Evolutionary conservation across 2,329 filamentous ascomycete species (phyloP).

Genomic region (Penicillium sp.): DNA sequence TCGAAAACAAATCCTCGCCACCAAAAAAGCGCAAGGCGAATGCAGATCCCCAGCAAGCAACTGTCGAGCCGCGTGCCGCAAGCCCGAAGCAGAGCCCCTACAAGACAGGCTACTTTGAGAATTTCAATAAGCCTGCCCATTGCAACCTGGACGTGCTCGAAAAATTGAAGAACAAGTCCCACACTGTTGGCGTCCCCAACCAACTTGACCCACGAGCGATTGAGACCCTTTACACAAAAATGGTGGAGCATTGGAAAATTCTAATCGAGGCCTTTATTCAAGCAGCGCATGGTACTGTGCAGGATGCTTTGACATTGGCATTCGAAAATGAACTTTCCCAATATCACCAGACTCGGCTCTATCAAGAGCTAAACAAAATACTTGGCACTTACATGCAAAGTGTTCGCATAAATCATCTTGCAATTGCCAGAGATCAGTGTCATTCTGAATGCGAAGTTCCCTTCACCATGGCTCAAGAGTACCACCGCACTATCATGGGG

Average conservation of each 20-base stretch:
- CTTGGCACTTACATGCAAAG: constrained; percentile 51
- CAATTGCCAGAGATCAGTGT: constrained; percentile 53
- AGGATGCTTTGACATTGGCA: constrained; percentile 44
- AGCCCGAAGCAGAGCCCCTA: neutral
- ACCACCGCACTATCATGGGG: constrained; percentile 25
- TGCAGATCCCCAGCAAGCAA: neutral
- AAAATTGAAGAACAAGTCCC: constrained; percentile 40
- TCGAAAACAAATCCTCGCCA: neutral
- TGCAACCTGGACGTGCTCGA: neutral
- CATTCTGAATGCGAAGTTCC: constrained; percentile 57
- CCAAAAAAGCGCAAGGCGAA: constrained; percentile 26
- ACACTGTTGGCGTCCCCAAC: constrained; percentile 59
- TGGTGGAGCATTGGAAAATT: constrained; percentile 59
- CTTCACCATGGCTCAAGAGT: constrained; percentile 52
- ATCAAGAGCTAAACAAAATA: constrained; percentile 36
- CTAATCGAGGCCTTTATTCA: constrained; percentile 51
- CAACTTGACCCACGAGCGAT: constrained; percentile 63
- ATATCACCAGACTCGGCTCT: constrained; percentile 39
- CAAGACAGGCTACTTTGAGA: constrained; percentile 23
- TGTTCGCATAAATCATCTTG: constrained; percentile 42
- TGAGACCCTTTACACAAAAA: constrained; percentile 58
- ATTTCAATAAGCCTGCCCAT: constrained; percentile 5
- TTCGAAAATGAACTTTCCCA: constrained; percentile 43
- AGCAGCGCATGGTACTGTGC: constrained; percentile 31
- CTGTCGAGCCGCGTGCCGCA: neutral